Evolutionary conservation across 148 eudicot genomes (phyloP).

Genomic region (Amaranthus hypochondriacus): DNA sequence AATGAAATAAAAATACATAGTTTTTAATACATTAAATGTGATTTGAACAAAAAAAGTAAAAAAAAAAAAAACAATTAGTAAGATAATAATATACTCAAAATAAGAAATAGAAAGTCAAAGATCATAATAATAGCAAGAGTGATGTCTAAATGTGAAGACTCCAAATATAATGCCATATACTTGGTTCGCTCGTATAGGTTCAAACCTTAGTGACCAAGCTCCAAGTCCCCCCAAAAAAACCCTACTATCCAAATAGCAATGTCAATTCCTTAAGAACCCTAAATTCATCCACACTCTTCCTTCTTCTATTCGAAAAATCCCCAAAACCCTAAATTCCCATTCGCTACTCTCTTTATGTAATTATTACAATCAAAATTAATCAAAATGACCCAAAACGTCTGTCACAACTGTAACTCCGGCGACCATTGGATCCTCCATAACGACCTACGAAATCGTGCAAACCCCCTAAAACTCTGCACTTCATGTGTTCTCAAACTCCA

Average conservation of each 20-base stretch:
- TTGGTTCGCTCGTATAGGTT: too few species aligned
- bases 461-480: conserved; percentile 65
- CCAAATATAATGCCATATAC: too few species aligned
- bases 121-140: too few species aligned
- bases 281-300: conserved; percentile 4
- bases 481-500: conserved; percentile 63
- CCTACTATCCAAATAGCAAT: conserved; percentile 1
- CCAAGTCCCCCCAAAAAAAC: background rate
- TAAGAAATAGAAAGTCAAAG: too few species aligned
- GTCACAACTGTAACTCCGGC: conserved; percentile 54
- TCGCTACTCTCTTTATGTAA: background rate
- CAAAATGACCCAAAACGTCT: conserved; percentile 25
- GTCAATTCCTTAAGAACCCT: conserved; percentile 18
- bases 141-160: too few species aligned
- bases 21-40: too few species aligned
- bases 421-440: conserved; percentile 64
- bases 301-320: background rate
- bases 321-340: conserved; percentile 21
- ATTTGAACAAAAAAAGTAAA: too few species aligned
- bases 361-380: background rate
- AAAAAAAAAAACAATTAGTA: too few species aligned
- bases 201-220: background rate
- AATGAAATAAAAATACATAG: too few species aligned
- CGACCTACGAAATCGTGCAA: conserved; percentile 36
- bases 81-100: too few species aligned